Evolutionary conservation across 139 green algal genomes (phyloP).

Genomic region (Chlamydomonas urium): DNA sequence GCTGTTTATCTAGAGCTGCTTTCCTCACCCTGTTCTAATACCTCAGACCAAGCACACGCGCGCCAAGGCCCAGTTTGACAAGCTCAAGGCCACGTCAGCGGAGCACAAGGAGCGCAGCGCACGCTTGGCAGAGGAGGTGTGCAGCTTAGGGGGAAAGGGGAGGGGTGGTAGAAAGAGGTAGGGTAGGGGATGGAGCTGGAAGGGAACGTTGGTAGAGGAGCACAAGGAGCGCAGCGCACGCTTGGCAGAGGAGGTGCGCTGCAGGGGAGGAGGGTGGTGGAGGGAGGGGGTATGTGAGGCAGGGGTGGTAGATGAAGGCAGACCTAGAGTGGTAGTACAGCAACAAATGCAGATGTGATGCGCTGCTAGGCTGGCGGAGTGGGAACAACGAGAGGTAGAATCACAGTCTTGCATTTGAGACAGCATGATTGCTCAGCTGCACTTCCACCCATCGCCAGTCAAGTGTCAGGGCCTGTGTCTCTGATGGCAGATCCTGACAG

Average conservation of each 20-base stretch:
- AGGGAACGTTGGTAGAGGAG: neutral
- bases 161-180: neutral
- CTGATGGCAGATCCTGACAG: neutral
- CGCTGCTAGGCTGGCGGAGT: neutral
- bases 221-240: neutral
- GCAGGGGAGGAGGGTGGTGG: neutral
- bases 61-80: constrained; percentile 9
- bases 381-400: too few species aligned
- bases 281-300: neutral
- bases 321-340: too few species aligned
- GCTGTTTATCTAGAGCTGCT: too few species aligned
- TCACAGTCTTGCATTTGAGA: too few species aligned
- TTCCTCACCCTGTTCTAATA: too few species aligned
- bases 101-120: neutral
- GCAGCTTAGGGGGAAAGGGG: neutral
- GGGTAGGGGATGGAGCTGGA: neutral
- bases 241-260: neutral
- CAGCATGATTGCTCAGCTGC: too few species aligned
- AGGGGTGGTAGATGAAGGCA: neutral
- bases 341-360: neutral
- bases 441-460: too few species aligned
- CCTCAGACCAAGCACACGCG: neutral
- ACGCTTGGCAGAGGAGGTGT: neutral
- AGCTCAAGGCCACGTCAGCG: neutral
- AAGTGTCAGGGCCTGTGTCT: too few species aligned